A percentile compares a stretch with the other conserved stretches of the same genome.
Conservation (phyloP, 441 rosid genomes). For the Brassica balearica region DNA sequence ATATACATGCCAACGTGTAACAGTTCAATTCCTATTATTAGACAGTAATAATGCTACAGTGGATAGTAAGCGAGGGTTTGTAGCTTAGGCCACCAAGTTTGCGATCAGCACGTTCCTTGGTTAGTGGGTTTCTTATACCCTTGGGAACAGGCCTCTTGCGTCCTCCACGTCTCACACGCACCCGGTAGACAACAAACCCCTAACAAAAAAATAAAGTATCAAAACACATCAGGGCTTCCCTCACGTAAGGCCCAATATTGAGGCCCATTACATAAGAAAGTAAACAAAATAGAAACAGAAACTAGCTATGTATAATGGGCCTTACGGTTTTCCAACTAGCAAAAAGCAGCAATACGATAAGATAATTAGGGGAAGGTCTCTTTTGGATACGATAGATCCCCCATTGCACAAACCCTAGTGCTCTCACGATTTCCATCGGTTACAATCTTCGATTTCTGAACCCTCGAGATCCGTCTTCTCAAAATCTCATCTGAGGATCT, state of each 20-base stretch:
- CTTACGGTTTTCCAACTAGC: not conserved
- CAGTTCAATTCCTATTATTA: no score
- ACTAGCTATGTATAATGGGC: not conserved
- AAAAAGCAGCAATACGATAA: not conserved
- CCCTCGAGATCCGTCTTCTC: constrained; percentile 7
- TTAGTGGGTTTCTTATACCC: constrained; percentile 97
- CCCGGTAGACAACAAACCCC: constrained; percentile 93
- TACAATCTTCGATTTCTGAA: not conserved
- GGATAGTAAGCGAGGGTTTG: no score
- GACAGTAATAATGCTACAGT: no score
- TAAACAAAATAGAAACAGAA: not conserved
- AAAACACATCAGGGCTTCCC: not conserved
- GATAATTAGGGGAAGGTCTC: not conserved
- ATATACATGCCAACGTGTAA: no score
- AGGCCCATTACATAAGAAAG: not conserved
- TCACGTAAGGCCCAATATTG: not conserved
- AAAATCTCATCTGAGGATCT: not conserved
- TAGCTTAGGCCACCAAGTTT: no score
- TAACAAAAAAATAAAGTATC: constrained; percentile 19
- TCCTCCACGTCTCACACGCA: constrained; percentile 96
- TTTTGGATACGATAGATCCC: constrained; percentile 18
- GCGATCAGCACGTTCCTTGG: constrained; percentile 44
- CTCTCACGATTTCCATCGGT: not conserved
- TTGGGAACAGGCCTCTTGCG: constrained; percentile 95
- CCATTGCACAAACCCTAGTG: constrained; percentile 38